phyloP scores from a whole-genome alignment of 2,329 filamentous ascomycete species.

The Gaeumannomyces sp. region DNA sequence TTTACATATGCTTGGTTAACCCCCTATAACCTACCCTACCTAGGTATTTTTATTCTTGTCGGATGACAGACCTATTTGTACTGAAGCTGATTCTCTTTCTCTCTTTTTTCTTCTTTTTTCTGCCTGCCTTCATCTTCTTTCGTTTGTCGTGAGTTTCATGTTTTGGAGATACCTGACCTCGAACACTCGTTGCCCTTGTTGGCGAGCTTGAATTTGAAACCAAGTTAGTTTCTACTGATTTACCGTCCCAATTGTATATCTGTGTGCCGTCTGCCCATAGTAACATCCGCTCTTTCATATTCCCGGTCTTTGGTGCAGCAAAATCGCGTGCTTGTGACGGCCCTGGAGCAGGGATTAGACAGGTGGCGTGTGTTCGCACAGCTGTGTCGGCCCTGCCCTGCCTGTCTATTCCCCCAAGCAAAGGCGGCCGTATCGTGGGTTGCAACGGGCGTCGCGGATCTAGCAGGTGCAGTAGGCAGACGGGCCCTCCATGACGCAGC shows the following conservation, averaged over 20 bases:
- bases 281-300: not conserved
- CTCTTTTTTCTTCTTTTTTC: conserved; percentile 9
- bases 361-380: too few species aligned
- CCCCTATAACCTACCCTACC: not conserved
- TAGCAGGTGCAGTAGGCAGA: not conserved
- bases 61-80: not conserved
- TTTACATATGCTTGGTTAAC: conserved; percentile 1
- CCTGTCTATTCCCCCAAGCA: too few species aligned
- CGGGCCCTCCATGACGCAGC: not conserved
- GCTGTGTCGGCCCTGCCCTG: too few species aligned
- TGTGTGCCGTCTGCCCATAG: not conserved
- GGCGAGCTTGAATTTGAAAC: conserved; percentile 1
- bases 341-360: too few species aligned
- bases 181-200: not conserved
- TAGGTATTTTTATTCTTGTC: not conserved
- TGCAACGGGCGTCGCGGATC: too few species aligned
- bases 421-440: too few species aligned
- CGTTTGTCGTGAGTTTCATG: not conserved
- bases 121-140: conserved; percentile 8
- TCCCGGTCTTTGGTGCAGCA: not conserved
- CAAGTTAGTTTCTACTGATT: not conserved
- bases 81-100: not conserved
- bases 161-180: conserved; percentile 9
- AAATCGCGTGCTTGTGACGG: too few species aligned
- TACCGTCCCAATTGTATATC: not conserved